phyloP scores from a whole-genome alignment of 805 yeast species.

The Wickerhamomyces ciferrii region DNA sequence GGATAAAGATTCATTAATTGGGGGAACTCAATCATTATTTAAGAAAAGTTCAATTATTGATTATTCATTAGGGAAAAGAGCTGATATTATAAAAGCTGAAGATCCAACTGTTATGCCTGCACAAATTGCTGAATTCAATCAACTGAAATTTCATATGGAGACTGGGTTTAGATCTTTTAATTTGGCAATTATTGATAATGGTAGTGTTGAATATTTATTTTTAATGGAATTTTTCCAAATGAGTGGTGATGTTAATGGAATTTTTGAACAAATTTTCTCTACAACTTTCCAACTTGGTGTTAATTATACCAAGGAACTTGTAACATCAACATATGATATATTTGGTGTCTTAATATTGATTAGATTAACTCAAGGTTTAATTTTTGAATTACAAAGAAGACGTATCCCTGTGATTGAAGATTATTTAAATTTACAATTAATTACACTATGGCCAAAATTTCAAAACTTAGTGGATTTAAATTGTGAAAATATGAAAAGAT shows the following conservation, averaged over 20 bases:
- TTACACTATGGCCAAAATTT: conserved; percentile 82
- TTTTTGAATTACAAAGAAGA: conserved; percentile 61
- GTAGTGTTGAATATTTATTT: conserved; percentile 71
- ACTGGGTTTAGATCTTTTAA: conserved; percentile 68
- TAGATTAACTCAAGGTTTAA: conserved; percentile 61
- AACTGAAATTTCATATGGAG: conserved; percentile 64
- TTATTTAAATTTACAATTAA: conserved; percentile 59
- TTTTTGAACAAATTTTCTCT: conserved; percentile 46
- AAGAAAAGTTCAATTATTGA: conserved; percentile 14
- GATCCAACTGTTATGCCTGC: conserved; percentile 70
- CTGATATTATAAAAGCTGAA: conserved; percentile 47
- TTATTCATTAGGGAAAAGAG: conserved; percentile 38
- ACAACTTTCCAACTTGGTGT: conserved; percentile 48
- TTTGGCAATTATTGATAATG: conserved; percentile 69
- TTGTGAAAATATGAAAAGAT: conserved; percentile 59
- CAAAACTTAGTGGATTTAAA: conserved; percentile 73
- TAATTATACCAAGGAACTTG: conserved; percentile 38
- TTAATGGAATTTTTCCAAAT: conserved; percentile 64
- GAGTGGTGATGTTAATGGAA: conserved; percentile 33
- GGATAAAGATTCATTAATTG: conserved; percentile 53
- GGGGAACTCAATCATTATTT: conserved; percentile 25
- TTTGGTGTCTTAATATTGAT: conserved; percentile 77
- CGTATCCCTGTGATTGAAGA: conserved; percentile 68
- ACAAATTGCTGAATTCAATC: conserved; percentile 78
- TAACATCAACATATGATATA: conserved; percentile 50